phyloP scores from a whole-genome alignment of 169 alveolate genomes.

The Cryptosporidium sp. region DNA sequence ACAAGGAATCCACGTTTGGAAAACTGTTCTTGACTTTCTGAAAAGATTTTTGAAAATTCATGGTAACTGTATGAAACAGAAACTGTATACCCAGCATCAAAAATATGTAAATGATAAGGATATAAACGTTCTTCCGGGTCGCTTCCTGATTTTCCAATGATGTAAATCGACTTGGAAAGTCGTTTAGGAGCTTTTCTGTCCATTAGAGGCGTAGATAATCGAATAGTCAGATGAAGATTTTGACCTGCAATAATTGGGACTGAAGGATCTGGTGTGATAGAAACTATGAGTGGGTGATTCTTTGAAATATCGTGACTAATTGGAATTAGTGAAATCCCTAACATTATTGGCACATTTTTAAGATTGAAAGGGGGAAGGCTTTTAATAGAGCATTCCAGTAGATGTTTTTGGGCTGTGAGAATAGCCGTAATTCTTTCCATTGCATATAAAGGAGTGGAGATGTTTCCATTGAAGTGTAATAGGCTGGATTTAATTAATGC shows the following conservation, averaged over 20 bases:
- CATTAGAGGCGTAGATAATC: slow-evolving; percentile 36
- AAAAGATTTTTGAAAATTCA: slow-evolving; percentile 17
- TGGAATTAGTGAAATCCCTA: slow-evolving; percentile 39
- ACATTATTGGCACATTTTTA: slow-evolving; percentile 25
- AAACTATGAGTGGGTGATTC: slow-evolving; percentile 74
- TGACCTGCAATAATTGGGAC: slow-evolving; percentile 79
- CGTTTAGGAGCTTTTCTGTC: slow-evolving; percentile 5
- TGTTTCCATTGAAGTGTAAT: slow-evolving; percentile 24
- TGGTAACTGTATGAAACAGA: slow-evolving; percentile 19
- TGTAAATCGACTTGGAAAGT: slow-evolving; percentile 21
- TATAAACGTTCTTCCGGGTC: neutral
- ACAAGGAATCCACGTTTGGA: slow-evolving; percentile 58
- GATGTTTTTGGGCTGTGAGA: slow-evolving; percentile 15
- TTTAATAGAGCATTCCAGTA: slow-evolving; percentile 22
- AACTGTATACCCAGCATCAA: slow-evolving; percentile 50
- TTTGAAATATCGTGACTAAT: slow-evolving; percentile 5
- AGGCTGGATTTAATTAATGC: slow-evolving; percentile 19
- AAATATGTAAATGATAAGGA: slow-evolving; percentile 26
- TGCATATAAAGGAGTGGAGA: slow-evolving; percentile 29
- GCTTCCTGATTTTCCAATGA: slow-evolving; percentile 10
- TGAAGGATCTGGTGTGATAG: slow-evolving; percentile 79
- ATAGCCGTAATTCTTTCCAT: slow-evolving; percentile 22
- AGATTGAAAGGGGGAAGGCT: slow-evolving; percentile 42
- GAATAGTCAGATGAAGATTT: slow-evolving; percentile 57
- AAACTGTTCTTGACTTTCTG: slow-evolving; percentile 2